Evolutionary conservation across 2,329 filamentous ascomycete species (phyloP), one percentile per base, ranked within the genome.

Genomic region (Cercospora zeae-maydis): DNA sequence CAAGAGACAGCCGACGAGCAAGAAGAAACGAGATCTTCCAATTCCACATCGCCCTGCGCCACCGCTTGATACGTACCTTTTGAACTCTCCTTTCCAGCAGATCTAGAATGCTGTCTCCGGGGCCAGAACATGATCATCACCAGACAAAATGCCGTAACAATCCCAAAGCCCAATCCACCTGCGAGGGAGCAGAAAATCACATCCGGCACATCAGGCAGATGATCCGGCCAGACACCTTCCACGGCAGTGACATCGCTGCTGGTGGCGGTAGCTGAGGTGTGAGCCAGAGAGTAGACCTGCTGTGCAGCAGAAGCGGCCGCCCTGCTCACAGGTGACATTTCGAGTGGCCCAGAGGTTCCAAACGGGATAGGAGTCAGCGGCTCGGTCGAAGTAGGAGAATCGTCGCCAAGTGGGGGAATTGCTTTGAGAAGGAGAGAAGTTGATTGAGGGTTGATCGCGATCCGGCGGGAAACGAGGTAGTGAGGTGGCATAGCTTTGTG

Each of bases 41-140:
- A 8, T 13, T 52, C 47, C 47, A 52, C 7, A 2, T 30, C 57
- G 27, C 16, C 57, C 16, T 59, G 57, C 16, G 57, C 16, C 13
- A 59, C 57, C 33, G 47, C 57, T 7, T 21, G 13, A 36, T 59
- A 59, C 7, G 8, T 19, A 10, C 45, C 39, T 14, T 52, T 51
- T 21, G 6, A 21, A 7, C 14, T 52, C 31, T 3, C 21, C 27
- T 37, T 19, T 14, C 7, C 42, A 36, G 2, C 27, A 3, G 10
- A 31, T 27, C n/a, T 9, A 37, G 24, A 34, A 8, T 27, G 6
- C 16, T 14, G 14, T 9, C 39, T 6, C 27, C 45, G 52, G 9
- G 66, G 60, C 5, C 69, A 68, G 34, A 72, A 71, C 19, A 70
- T 69, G 21, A 62, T 66, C 16, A 69, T 61, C 54, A 65, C 67